These are phyloP conservation scores for Mrakia blollopis DNA, from an alignment of 768 basidiomycete species.

Conservation along the genomic window DNA sequence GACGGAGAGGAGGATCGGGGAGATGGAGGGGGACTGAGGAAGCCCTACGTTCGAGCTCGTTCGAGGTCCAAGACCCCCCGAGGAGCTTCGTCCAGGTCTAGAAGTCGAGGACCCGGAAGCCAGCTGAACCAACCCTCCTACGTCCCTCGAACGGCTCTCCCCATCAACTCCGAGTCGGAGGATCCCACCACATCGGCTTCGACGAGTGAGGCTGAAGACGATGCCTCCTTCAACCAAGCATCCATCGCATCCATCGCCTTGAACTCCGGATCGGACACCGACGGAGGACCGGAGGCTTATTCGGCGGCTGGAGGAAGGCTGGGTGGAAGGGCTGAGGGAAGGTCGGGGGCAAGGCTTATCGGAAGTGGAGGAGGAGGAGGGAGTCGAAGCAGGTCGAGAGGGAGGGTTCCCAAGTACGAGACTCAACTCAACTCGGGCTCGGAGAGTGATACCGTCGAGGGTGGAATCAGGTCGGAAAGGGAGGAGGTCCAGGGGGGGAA, in stretches of 20 bases:
- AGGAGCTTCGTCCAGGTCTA: slow-evolving; percentile 2
- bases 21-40: neutral
- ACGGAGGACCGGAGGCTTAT: neutral
- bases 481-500: neutral
- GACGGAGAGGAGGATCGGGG: slow-evolving; percentile 2
- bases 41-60: slow-evolving; percentile 9
- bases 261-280: slow-evolving; percentile 18
- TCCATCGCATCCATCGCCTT: neutral
- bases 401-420: neutral
- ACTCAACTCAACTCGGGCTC: neutral
- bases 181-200: neutral
- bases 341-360: neutral
- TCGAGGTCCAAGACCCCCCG: neutral
- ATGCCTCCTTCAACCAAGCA: neutral
- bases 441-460: neutral
- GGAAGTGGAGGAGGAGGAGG: neutral
- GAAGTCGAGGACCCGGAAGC: neutral
- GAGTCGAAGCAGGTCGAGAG: slow-evolving; percentile 11
- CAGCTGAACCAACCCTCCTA: neutral
- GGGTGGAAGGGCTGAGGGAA: neutral
- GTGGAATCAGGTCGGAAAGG: neutral
- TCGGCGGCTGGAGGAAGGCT: neutral
- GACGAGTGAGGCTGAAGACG: neutral
- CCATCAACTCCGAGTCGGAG: slow-evolving; percentile 10
- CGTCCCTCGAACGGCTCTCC: neutral